These are phyloP conservation scores for Nigrospora oryzae DNA, from an alignment of 2,329 filamentous ascomycete genomes.

Conservation along the genomic window DNA sequence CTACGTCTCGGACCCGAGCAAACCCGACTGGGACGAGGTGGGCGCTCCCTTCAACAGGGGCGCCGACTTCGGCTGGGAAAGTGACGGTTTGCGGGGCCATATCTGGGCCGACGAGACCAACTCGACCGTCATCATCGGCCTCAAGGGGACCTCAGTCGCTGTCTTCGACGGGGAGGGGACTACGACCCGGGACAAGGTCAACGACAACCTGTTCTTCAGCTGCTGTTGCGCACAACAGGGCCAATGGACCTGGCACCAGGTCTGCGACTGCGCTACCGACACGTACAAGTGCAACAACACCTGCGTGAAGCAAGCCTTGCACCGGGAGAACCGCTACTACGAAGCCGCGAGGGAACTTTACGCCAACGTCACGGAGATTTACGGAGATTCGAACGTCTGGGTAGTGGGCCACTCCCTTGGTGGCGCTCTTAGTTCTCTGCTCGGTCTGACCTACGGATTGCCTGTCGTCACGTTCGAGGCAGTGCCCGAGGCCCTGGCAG, in stretches of 20 bases:
- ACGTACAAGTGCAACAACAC: slow-evolving; percentile 90
- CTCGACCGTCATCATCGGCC: slow-evolving; percentile 77
- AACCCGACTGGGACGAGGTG: slow-evolving; percentile 77
- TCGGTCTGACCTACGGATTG: slow-evolving; percentile 84
- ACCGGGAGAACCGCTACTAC: slow-evolving; percentile 85
- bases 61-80: slow-evolving; percentile 86
- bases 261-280: slow-evolving; percentile 83
- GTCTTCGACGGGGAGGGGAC: slow-evolving; percentile 96
- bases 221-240: slow-evolving; percentile 96
- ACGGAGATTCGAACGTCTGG: slow-evolving; percentile 81
- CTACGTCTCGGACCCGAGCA: slow-evolving; percentile 66
- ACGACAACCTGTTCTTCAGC: slow-evolving; percentile 96
- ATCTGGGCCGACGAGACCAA: slow-evolving; percentile 84
- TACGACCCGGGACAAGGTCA: slow-evolving; percentile 94
- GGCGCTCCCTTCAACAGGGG: slow-evolving; percentile 75
- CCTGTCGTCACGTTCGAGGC: slow-evolving; percentile 92
- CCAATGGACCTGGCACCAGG: slow-evolving; percentile 80
- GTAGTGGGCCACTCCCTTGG: slow-evolving; percentile 87
- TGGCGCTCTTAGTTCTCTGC: slow-evolving; percentile 77
- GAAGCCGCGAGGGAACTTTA: slow-evolving; percentile 82
- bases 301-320: slow-evolving; percentile 68
- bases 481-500: slow-evolving; percentile 82
- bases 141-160: slow-evolving; percentile 86
- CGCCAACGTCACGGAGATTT: slow-evolving; percentile 82
- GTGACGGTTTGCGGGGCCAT: slow-evolving; percentile 82